A percentile compares a stretch with the other conserved stretches of the same genome.
Conservation (phyloP, 2,329 filamentous ascomycete species). For the Colletotrichum sojae region DNA sequence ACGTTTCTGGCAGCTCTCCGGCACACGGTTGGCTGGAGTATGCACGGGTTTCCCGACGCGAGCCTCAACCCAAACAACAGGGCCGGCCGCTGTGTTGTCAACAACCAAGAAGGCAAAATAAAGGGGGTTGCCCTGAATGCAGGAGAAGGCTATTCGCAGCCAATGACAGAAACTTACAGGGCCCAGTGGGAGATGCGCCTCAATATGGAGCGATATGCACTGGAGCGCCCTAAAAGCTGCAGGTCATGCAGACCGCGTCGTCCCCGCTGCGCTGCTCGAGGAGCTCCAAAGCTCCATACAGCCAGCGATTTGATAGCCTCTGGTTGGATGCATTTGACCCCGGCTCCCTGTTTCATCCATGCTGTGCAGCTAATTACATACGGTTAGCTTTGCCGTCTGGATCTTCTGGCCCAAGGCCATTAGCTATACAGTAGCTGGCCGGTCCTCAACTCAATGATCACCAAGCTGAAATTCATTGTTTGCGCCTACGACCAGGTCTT, state of each 20-base stretch:
- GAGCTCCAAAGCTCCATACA: neutral
- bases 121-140: slow-evolving; percentile 5
- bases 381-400: slow-evolving; percentile 27
- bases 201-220: slow-evolving; percentile 30
- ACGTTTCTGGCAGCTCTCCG: neutral
- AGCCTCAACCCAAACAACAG: slow-evolving; percentile 6
- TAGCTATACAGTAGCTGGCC: neutral
- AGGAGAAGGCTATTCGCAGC: neutral
- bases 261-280: slow-evolving; percentile 11
- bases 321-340: slow-evolving; percentile 31
- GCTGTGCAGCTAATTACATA: neutral
- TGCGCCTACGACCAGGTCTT: too few species aligned
- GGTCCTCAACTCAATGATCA: neutral
- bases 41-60: neutral
- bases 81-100: slow-evolving; percentile 1
- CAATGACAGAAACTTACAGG: slow-evolving; percentile 11
- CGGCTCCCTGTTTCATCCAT: slow-evolving; percentile 33
- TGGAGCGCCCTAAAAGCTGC: slow-evolving; percentile 10
- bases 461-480: neutral
- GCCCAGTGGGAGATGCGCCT: slow-evolving; percentile 6
- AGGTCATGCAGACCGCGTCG: slow-evolving; percentile 35
- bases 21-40: neutral
- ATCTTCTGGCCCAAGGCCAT: neutral
- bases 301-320: neutral
- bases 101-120: slow-evolving; percentile 3